Percentiles rank a stretch among this genome's conserved stretches.
These are phyloP conservation scores for Cadophora gregata DNA, from an alignment of 2,329 filamentous ascomycete genomes.

Conservation along the genomic window DNA sequence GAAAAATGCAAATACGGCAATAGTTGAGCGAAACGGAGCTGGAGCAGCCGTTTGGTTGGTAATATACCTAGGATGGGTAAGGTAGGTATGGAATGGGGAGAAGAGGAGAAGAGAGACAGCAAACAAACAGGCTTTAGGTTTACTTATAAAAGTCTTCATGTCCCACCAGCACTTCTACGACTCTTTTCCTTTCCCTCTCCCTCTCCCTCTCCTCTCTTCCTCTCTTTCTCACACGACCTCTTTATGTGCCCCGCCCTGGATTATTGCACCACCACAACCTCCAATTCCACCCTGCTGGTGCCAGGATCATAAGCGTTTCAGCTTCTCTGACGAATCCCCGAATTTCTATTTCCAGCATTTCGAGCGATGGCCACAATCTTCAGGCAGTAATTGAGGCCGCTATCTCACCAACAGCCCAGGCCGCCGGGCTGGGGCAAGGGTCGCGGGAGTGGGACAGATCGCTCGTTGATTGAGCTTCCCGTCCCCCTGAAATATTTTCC, in stretches of 20 bases:
- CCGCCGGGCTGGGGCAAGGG: conserved; percentile 11
- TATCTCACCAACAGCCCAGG: neutral
- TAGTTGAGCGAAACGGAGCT: neutral
- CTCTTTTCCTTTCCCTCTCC: neutral
- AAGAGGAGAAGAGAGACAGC: conserved; percentile 4
- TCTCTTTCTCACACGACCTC: neutral
- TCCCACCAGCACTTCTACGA: conserved; percentile 8
- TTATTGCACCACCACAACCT: neutral
- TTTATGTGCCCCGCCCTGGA: neutral
- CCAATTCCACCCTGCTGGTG: conserved; percentile 3
- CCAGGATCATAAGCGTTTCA: conserved; percentile 16
- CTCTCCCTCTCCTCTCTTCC: neutral
- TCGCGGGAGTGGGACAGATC: conserved; percentile 27
- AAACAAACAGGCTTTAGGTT: conserved; percentile 7
- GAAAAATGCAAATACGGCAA: conserved; percentile 12
- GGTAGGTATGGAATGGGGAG: neutral
- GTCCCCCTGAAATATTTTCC: conserved; percentile 10
- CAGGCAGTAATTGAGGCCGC: conserved; percentile 27
- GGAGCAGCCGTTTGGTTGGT: neutral
- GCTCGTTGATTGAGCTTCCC: conserved; percentile 14
- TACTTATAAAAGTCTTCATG: neutral
- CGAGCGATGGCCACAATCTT: conserved; percentile 27
- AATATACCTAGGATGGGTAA: too few relatives aligned
- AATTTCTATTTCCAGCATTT: neutral
- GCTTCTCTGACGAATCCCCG: conserved; percentile 3